These are phyloP conservation scores for Ogataea siamensis DNA, from an alignment of 805 yeast species.

Conservation along the genomic window DNA sequence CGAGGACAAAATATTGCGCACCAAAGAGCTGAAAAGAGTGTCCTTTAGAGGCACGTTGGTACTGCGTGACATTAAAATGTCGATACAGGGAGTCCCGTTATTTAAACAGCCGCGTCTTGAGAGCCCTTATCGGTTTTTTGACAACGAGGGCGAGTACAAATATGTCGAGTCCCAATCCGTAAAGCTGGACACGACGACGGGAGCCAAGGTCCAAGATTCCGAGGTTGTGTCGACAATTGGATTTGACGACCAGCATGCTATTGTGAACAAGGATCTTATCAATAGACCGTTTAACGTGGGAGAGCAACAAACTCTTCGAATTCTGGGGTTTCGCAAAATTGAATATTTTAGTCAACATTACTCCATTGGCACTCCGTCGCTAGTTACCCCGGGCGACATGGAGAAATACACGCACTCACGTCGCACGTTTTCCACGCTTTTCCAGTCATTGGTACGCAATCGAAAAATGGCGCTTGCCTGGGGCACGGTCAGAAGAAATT, in stretches of 20 bases:
- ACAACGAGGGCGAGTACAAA: conserved; percentile 48
- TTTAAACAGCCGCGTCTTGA: conserved; percentile 52
- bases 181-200: conserved; percentile 40
- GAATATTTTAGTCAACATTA: conserved; percentile 48
- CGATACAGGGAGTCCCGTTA: conserved; percentile 71
- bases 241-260: conserved; percentile 47
- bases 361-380: conserved; percentile 52
- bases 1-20: conserved; percentile 47
- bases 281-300: conserved; percentile 32
- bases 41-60: conserved; percentile 61
- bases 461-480: conserved; percentile 65
- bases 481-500: conserved; percentile 56
- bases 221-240: conserved; percentile 39
- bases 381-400: conserved; percentile 64
- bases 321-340: conserved; percentile 64
- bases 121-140: conserved; percentile 51
- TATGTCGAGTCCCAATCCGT: conserved; percentile 50
- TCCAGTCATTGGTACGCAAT: conserved; percentile 52
- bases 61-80: conserved; percentile 57
- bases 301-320: conserved; percentile 51
- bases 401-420: conserved; percentile 60
- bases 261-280: conserved; percentile 38
- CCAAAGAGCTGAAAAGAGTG: conserved; percentile 61
- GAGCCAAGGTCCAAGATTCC: conserved; percentile 35
- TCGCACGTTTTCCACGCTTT: conserved; percentile 65